Evolutionary conservation across 495 filamentous ascomycete species (phyloP), one percentile per base, ranked within the genome.

Genomic region (Penicillium atrosanguineum): DNA sequence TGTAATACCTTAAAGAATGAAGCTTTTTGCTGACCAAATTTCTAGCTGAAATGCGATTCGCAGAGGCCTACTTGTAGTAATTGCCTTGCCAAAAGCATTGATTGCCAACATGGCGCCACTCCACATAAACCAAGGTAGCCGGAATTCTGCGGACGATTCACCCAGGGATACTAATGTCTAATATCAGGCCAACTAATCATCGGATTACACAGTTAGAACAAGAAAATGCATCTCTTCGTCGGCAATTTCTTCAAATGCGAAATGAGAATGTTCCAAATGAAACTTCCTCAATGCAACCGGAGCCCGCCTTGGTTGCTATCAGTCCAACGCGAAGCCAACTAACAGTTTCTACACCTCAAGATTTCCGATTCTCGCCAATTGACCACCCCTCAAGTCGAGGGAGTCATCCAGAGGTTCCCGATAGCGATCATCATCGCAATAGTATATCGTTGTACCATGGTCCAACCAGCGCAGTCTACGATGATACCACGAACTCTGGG

Each of bases 11-110:
- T 2, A 5, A 23, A 2, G 23, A 23, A 20, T 14, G 18, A 20
- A n/a, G 6, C 18, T 9, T 9, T 15, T 16, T 23, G 9, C 43
- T 50, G 18, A 46, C 31, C 6, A 16, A 26, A 46, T 47, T 34
- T 2, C n/a, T 12, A 69, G 66, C 56, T 69, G 40, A 69, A 69
- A 23, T 69, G 66, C 40, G 66, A 69, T 58, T 56, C 56, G 12
- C 56, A 61, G 8, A 60, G 57, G 29, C 66, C 66, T 3, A 46
- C 51, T 6, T 69, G 66, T 51, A 52, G 64, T 19, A 60, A 60
- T 34, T 69, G 66, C 46, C 4, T 50, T 19, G 53, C 60, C 23
- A 67, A 61, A n/a, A 46, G 58, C 11, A 48, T 69, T 6, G 57
- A 57, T 37, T 62, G 63, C 44, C 58, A 60, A 43, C 48, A 53